Evolutionary conservation across 331 rosid species (phyloP), one percentile per base, ranked within the genome.

Genomic region (Malus hybrid): DNA sequence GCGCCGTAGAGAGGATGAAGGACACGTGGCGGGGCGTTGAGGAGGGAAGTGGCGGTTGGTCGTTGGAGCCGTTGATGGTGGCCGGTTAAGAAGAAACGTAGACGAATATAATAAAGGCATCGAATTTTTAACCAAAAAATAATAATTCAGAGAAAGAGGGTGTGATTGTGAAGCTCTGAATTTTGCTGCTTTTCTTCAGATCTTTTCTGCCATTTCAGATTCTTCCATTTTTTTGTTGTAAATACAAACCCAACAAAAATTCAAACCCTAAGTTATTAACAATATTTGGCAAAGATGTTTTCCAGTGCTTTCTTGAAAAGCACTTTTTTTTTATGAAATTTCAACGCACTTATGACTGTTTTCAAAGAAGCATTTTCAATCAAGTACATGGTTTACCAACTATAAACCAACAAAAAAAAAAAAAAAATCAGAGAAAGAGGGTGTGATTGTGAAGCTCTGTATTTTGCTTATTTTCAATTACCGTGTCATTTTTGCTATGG

Each of bases 1-100:
- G 34, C 69, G 73, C 18, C 72, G 73, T 20, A 65, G 62, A 55
- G 67, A 60, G 56, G 81, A 74, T 3, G 91, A 78, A 60, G 79
- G 20, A 14, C 16, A 72, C 65, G 69, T 32, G 60, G 71, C 44
- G 61, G 77, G 60, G 33, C 79, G 75, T 70, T 76, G 85, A 52
- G 79, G 76, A 66, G 54, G 78, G 50, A 29, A 77, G 54, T 54
- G 78, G 48, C 63, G 18, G 10, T 48, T 69, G 80, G 76, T 73
- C 9, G 78, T 61, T 20, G 85, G 54, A 74, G 68, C 71, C 5
- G 76, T 61, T 18, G 87, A 27, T 69, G 73, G n/a, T 32, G 69
- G 52, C 52, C 6, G 46, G 69, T 32, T 9, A 65, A 32, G 63
- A 14, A 72, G 42, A 55, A 69, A 76, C 4, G 88, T 27, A 20